These are phyloP conservation scores for Phialophora chinensis DNA, from an alignment of 2,329 filamentous ascomycete species.

Conservation along the genomic window DNA sequence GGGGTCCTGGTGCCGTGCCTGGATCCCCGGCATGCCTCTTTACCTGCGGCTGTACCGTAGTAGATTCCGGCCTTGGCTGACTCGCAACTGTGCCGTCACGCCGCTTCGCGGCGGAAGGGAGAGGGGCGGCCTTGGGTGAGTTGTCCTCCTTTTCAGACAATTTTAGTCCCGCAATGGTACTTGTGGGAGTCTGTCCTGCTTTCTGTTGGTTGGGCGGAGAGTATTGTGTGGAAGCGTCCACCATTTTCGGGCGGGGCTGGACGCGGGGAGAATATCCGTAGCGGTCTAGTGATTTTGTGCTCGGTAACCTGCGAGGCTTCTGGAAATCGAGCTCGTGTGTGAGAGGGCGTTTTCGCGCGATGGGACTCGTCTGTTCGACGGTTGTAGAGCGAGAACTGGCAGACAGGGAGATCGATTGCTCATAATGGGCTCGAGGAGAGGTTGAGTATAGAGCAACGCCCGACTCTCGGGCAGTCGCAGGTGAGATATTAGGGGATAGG, in stretches of 20 bases:
- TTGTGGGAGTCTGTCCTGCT: constrained; percentile 48
- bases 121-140: constrained; percentile 2
- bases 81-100: constrained; percentile 11
- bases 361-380: constrained; percentile 12
- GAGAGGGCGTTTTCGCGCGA: constrained; percentile 18
- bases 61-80: constrained; percentile 9
- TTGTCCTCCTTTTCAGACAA: constrained; percentile 29
- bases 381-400: constrained; percentile 17
- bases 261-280: constrained; percentile 21
- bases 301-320: constrained; percentile 24
- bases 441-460: constrained; percentile 20
- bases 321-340: constrained; percentile 23
- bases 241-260: constrained; percentile 43
- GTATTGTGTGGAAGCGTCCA: constrained; percentile 62
- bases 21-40: constrained; percentile 32
- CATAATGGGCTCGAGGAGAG: constrained; percentile 28
- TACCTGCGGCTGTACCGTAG: constrained; percentile 11
- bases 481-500: constrained; percentile 33
- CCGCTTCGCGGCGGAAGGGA: constrained; percentile 3
- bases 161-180: constrained; percentile 33
- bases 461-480: constrained; percentile 23
- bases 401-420: constrained; percentile 19
- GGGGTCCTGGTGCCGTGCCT: neutral
- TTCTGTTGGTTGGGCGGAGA: constrained; percentile 43
- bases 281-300: constrained; percentile 35